Evolutionary conservation across 352 stramenopile species (phyloP).

Genomic region (Pythium guiyangense): DNA sequence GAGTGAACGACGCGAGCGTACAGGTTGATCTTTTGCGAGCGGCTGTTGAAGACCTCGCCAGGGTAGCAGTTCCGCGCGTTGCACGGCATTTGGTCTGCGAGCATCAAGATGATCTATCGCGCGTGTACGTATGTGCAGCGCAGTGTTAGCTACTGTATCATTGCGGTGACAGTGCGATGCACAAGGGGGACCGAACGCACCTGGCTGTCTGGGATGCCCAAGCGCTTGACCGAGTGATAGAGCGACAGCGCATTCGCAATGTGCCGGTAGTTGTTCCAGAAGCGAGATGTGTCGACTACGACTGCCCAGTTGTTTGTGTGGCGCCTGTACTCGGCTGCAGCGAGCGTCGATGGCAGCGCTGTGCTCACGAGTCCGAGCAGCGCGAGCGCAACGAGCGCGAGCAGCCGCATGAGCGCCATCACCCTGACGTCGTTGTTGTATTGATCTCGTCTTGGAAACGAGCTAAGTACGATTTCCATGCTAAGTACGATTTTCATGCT

Average conservation of each 20-base stretch:
- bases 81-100: conserved; percentile 96
- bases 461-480: no score
- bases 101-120: conserved; percentile 94
- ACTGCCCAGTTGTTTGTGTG: conserved; percentile 89
- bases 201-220: conserved; percentile 93
- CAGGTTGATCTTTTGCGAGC: conserved; percentile 88
- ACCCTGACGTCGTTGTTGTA: background rate
- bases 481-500: no score
- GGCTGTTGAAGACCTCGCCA: conserved; percentile 88
- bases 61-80: conserved; percentile 90
- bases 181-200: conserved; percentile 19
- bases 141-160: background rate
- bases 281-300: conserved; percentile 92
- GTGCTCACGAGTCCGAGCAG: conserved; percentile 17
- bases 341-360: conserved; percentile 5
- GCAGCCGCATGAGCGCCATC: conserved; percentile 6
- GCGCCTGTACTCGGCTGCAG: conserved; percentile 41
- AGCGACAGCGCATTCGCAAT: conserved; percentile 93
- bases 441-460: background rate
- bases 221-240: conserved; percentile 91
- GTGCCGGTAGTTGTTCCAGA: conserved; percentile 98
- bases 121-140: background rate
- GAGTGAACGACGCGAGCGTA: conserved; percentile 4
- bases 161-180: background rate
- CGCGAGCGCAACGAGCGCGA: conserved; percentile 15